Base-by-base conservation (phyloP, 257 asterid genomes). In the Eustoma russellianum region DNA sequence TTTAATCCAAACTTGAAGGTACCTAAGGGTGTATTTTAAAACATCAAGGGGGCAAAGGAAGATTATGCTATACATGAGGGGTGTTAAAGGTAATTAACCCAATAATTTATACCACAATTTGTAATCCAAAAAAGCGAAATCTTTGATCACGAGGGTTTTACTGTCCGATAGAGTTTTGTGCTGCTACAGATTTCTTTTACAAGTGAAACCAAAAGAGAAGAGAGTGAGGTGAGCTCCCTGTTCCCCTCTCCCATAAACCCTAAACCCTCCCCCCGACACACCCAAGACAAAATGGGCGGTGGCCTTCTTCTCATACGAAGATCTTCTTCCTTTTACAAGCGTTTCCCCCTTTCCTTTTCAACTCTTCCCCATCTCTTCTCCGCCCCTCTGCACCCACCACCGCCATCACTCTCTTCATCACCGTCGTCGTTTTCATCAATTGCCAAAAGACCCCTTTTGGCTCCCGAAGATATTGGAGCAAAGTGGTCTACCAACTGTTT, bases 261-360 rank as follows among this genome's bases (percentile, higher is more conserved):
- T 73, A 82, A 82, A 71, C 82, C n/a, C n/a, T n/a, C n/a, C n/a
- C n/a, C 74, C 0, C n/a, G 40, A 30, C 13, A n/a, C 33, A 5
- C 3, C 6, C 3, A 24, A 14, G 14, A 52, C 48, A 57, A 48
- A 63, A 72, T 7, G 57, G 79, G 81, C 86, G 76, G 77, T 52
- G 70, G 75, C 71, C 76, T 81, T 43, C 58, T 75, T 48, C 63
- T 81, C 46, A 74, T 83, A 17, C 71, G 77, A 57, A 67, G 66
- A 59, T 71, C 83, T 3, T 73, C 86, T 15, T 62, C 82, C 6
- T 59, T 79, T 2, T 66, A 73, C n/a, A 17, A 55, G 9, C 49
- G 78, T 44, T 70, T 57, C 62, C 70, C 74, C 46, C 48, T 84
- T 10, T 62, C 79, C 46, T 52, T 79, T 49, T 50, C 88, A 15